phyloP scores from a whole-genome alignment of 139 green algal species.

The Chlamydomonas schloesseri region DNA sequence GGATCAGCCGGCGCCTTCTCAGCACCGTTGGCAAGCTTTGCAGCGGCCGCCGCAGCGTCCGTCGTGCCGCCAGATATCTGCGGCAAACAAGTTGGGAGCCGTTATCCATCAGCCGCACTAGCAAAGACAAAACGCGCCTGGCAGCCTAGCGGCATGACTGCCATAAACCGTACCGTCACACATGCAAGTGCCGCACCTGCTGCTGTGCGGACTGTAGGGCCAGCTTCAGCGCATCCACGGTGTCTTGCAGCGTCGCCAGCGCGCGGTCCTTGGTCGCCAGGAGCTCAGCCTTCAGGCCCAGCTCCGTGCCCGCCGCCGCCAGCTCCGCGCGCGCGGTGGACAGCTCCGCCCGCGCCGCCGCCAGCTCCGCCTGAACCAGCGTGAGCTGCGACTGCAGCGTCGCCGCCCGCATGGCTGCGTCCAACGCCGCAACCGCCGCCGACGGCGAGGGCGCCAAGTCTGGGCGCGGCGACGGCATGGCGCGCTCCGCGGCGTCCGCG shows the following conservation, averaged over 20 bases:
- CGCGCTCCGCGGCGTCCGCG: background rate
- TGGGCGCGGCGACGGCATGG: no score
- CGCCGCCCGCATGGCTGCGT: background rate
- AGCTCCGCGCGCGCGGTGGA: background rate
- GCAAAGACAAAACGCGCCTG: no score
- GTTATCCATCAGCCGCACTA: no score
- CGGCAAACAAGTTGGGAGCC: background rate
- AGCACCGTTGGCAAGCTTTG: no score
- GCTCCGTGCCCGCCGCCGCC: background rate
- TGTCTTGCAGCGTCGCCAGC: slow-evolving; percentile 29
- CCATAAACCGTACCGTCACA: no score
- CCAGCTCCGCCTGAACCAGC: background rate
- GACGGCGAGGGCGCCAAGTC: no score
- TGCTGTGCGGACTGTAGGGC: slow-evolving; percentile 5
- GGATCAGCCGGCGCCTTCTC: no score
- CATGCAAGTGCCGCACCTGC: background rate
- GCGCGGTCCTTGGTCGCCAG: slow-evolving; percentile 30
- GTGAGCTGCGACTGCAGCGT: background rate
- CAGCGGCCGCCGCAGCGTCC: no score
- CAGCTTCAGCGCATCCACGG: slow-evolving; percentile 22
- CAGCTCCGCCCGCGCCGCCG: background rate
- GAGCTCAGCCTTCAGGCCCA: slow-evolving; percentile 7
- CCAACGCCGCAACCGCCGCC: background rate
- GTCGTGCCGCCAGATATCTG: no score
- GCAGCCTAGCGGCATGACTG: no score